Evolutionary conservation across 371 early-diverging fungal species (phyloP), one percentile per base, ranked within the genome.

Genomic region (Lichtheimia ramosa): DNA sequence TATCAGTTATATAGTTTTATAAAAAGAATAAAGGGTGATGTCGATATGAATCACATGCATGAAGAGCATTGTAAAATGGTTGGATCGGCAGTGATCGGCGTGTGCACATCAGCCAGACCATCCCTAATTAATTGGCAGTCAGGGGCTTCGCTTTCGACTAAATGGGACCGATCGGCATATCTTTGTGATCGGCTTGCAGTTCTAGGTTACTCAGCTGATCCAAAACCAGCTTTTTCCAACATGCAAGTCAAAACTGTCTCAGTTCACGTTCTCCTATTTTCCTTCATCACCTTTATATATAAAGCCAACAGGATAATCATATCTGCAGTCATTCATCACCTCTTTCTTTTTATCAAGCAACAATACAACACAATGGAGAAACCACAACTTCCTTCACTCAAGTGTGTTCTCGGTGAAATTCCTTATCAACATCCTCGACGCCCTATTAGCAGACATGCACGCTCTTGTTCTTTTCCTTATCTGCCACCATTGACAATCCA

Each of bases 351-450:
- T 15, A 8, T 15, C 43, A 40, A 16, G 12, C 28, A 42, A 13
- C 21, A 7, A 43, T 43, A 43, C 21, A 42, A 42, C 13, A 53
- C 8, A 24, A 55, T 55, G 56, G 56, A 55, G 18, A 55, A 55
- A 43, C 56, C 56, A 15, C 56, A 55, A 24, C 42, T 55, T 13
- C 56, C 56, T 16, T 41, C 56, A 16, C 42, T 55, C n/a, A 55
- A 55, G 27, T n/a, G 16, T 3, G 41, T 55, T 24, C 56, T 55
- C 25, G 56, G 41, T n/a, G 56, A 41, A 25, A 41, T 55, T 15
- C 56, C 43, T 42, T 55, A 18, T 20, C 43, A 43, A 25, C 16
- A 54, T 40, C 40, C 34, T 10, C 56, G 41, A 12, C 56, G 28
- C 23, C 28, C 18, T 16, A 28, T 12, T 18, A 13, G 20, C 41